Evolutionary conservation across 2,329 filamentous ascomycete genomes (phyloP), one percentile per base, ranked within the genome.

Genomic region (Volutella citrinella): DNA sequence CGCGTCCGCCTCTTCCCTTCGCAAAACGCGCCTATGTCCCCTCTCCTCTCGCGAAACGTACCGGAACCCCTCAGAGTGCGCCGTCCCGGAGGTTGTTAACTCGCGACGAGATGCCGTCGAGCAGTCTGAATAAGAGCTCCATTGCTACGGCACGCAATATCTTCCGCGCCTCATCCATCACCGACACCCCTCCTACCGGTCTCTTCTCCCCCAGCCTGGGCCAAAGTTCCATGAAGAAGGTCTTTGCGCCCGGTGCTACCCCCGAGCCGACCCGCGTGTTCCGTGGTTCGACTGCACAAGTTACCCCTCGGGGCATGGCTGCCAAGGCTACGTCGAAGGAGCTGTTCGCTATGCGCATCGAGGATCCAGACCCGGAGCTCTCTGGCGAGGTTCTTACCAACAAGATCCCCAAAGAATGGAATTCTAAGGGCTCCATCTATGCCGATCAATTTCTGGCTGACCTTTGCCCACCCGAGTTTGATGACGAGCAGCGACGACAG

Each of bases 401-500:
- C 42, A 69, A 74, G 50, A 63, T 80, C 1, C 76, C 76, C 17
- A 65, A 71, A 19, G 67, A 74, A 13, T 66, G 71, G 51, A 68
- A 67, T 30, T 63, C 69, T 10, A 65, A 69, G 40, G 69, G 72
- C 5, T 76, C 76, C 27, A 69, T 79, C 38, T 80, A 80, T 39
- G 75, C 76, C 19, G 75, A 79, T 48, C 72, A 80, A 54, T 80
- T 72, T 37, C 61, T 80, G 23, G 64, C 66, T 2, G 70, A 79
- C 39, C 69, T 77, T 19, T 78, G 75, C 46, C 76, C 76, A 3
- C 58, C 69, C 17, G 69, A 76, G 26, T 70, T 79, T 42, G 73
- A 76, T 43, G 76, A 80, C 31, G 65, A 75, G 32, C 75, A 80
- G 56, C 69, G 74, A 29, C 72, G 75, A 37, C 76, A 80, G 59